Conservation (phyloP, 108 stramenopile genomes). For the Nannochloropsis gaditana region DNA sequence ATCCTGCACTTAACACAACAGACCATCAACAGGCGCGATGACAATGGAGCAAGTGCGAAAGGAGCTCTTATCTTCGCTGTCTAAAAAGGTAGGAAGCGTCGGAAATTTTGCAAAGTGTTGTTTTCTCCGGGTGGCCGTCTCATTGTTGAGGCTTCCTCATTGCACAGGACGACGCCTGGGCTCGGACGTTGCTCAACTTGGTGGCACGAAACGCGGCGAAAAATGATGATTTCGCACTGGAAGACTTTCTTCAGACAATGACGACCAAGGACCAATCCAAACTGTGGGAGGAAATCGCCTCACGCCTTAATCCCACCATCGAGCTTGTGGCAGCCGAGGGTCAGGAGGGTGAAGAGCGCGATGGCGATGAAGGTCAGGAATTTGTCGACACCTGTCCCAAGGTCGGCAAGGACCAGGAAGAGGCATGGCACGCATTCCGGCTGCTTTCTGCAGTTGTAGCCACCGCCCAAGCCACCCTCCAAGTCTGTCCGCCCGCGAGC, state of each 20-base stretch:
- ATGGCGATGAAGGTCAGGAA: background rate
- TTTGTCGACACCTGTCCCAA: background rate
- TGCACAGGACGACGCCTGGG: background rate
- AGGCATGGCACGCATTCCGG: constrained; percentile 19
- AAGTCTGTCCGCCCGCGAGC: constrained; percentile 20
- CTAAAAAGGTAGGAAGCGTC: background rate
- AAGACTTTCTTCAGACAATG: constrained; percentile 35
- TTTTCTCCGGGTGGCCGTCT: background rate
- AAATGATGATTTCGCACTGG: constrained; percentile 27
- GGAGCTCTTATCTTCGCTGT: background rate
- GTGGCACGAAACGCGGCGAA: background rate
- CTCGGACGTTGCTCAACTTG: background rate
- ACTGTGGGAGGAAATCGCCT: constrained; percentile 25
- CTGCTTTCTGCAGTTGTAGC: constrained; percentile 24
- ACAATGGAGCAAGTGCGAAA: constrained; percentile 9
- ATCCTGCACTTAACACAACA: background rate
- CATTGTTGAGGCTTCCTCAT: background rate
- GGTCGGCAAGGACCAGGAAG: background rate
- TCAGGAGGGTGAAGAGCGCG: background rate
- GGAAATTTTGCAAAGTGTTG: background rate
- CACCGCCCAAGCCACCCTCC: background rate
- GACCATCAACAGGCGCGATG: background rate
- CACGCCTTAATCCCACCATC: constrained; percentile 7
- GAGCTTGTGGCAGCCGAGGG: constrained; percentile 2
- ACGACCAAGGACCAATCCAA: constrained; percentile 33